Base-by-base conservation (phyloP, 331 rosid genomes). In the Cydonia oblonga region DNA sequence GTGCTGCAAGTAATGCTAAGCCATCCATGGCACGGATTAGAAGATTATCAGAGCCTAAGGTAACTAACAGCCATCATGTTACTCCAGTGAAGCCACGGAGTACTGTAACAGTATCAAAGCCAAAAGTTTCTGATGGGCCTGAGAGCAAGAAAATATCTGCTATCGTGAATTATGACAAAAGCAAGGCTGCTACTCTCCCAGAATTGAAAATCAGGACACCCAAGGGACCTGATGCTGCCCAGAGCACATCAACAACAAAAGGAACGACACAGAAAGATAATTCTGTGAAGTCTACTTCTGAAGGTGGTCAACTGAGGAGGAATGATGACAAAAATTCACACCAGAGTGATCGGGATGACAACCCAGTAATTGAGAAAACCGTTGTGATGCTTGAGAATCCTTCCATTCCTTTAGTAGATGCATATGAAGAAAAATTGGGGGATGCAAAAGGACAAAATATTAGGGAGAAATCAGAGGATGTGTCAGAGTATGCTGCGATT, bases 31-130 rank as follows among this genome's bases (percentile, higher is more conserved):
- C 86, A 65, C 82, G 87, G 63, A 89, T 91, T 71, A 86, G 96
- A 84, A 89, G 99, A 81, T 82, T 91, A 75, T 95, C 99, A 51
- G 99, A 91, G 77, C 99, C 97, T 51, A 95, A 91, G 83, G 77
- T 88, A 81, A 78, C 78, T 75, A 71, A 75, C 28, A 35, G 69
- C 81, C 83, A 57, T 84, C 96, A 79, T 42, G 76, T 73, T 70
- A 64, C 96, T 77, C 76, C 92, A 15, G 84, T 69, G 66, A 93
- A 83, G 76, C 79, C 80, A 38, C 81, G 56, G 60, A 79, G 69
- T 63, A 46, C 75, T 11, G 85, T 78, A 72, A 72, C 84, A 46
- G 62, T 53, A 68, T 76, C 85, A 15, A 88, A 87, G 73, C 73
- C 81, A 60, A 91, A 90, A 80, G 70, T 72, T 70, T 77, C 81